These are phyloP conservation scores for Tuber brumale DNA, from an alignment of 495 filamentous ascomycete species.

Conservation along the genomic window DNA sequence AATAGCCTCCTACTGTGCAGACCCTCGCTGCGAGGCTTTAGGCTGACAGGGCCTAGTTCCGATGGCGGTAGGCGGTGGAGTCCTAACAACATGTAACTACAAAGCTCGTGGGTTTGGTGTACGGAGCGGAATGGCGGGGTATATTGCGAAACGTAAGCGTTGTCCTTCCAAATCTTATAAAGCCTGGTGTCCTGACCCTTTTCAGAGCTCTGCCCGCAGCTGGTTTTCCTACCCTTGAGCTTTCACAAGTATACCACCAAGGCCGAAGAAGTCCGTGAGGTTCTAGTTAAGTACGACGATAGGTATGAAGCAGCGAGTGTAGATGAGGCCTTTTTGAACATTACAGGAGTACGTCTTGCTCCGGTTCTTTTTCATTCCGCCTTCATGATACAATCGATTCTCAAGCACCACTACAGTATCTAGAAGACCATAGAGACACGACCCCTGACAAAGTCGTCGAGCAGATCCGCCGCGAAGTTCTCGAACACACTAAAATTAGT, in stretches of 20 bases:
- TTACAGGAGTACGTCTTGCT: slow-evolving; percentile 51
- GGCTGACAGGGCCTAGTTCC: slow-evolving; percentile 50
- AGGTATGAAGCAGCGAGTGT: slow-evolving; percentile 88
- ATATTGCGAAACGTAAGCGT: slow-evolving; percentile 70
- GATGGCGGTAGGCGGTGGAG: slow-evolving; percentile 88
- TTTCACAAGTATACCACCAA: slow-evolving; percentile 90
- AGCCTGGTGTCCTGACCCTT: slow-evolving; percentile 4
- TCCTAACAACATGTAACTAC: slow-evolving; percentile 94
- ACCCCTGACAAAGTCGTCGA: slow-evolving; percentile 64
- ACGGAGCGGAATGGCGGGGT: slow-evolving; percentile 88
- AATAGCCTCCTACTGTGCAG: neutral
- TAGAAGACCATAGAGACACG: slow-evolving; percentile 55
- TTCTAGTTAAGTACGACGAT: slow-evolving; percentile 79
- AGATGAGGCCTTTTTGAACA: slow-evolving; percentile 94
- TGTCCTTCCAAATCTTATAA: neutral
- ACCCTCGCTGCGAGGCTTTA: neutral
- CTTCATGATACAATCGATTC: neutral
- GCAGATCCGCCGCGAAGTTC: slow-evolving; percentile 68
- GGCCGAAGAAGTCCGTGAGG: slow-evolving; percentile 74
- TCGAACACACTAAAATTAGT: slow-evolving; percentile 72
- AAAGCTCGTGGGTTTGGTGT: slow-evolving; percentile 82
- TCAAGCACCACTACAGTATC: slow-evolving; percentile 52
- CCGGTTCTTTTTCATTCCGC: neutral
- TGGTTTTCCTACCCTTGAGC: slow-evolving; percentile 75
- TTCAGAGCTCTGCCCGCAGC: slow-evolving; percentile 69